Evolutionary conservation across 768 basidiomycete species (phyloP).

Genomic region (Multifurca ochricompacta): DNA sequence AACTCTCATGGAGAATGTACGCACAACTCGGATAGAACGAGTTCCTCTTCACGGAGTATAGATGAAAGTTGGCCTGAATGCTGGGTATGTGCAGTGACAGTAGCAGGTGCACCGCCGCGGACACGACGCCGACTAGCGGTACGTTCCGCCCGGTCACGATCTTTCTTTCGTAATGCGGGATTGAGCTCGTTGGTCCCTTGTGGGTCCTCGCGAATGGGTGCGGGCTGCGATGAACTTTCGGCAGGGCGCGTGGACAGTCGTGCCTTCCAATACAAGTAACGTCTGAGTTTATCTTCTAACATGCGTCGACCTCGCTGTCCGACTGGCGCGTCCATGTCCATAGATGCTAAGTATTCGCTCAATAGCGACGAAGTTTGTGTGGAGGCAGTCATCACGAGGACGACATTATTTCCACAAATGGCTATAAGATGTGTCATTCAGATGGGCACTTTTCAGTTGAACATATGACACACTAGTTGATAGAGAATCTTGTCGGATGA

Average conservation of each 20-base stretch:
- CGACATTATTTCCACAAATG: slow-evolving; percentile 57
- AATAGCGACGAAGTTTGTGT: slow-evolving; percentile 65
- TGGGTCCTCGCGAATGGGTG: slow-evolving; percentile 23
- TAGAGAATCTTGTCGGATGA: slow-evolving; percentile 49
- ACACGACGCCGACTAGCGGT: slow-evolving; percentile 61
- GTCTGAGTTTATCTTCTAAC: slow-evolving; percentile 69
- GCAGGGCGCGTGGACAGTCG: slow-evolving; percentile 34
- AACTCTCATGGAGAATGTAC: not conserved
- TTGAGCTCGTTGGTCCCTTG: slow-evolving; percentile 38
- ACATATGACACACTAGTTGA: slow-evolving; percentile 20
- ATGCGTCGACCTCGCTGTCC: slow-evolving; percentile 63
- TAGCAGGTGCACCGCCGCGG: slow-evolving; percentile 56
- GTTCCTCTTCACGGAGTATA: slow-evolving; percentile 27
- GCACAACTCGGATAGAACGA: slow-evolving; percentile 33
- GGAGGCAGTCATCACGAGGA: slow-evolving; percentile 86
- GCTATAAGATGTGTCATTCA: slow-evolving; percentile 16
- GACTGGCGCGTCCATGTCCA: slow-evolving; percentile 48
- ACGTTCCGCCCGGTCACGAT: slow-evolving; percentile 51
- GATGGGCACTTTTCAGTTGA: not conserved
- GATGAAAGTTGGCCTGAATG: not conserved
- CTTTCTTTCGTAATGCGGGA: slow-evolving; percentile 74
- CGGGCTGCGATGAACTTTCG: slow-evolving; percentile 28
- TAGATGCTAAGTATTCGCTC: slow-evolving; percentile 67
- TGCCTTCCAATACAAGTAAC: slow-evolving; percentile 79
- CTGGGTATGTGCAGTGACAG: slow-evolving; percentile 6